Evolutionary conservation across 768 basidiomycete genomes (phyloP), one percentile per base, ranked within the genome.

Genomic region (Macrolepiota fuliginosa): DNA sequence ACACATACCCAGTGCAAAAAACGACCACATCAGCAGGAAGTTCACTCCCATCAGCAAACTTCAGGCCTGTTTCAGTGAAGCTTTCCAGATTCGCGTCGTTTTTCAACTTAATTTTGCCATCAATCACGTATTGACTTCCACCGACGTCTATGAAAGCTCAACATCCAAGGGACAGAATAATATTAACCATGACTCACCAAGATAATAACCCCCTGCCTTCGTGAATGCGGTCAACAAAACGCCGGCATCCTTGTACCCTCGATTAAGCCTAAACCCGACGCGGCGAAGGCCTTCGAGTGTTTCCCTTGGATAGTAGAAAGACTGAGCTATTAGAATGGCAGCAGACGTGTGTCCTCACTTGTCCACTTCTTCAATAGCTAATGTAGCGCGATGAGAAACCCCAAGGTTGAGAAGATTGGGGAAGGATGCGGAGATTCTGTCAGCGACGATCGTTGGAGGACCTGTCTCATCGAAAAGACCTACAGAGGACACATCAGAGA

Each of bases 51-150:
- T 83, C 74, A 35, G 77, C 77, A 60, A 84, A 84, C 46, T 70
- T 66, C 19, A 85, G 52, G 3, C 79, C 80, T 10, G 64, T 68
- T 52, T 74, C 63, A 9, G 74, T 79, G 66, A 84, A 81, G 15
- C 68, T 68, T 56, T 75, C 70, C 61, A 88, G 77, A 32, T 70
- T 69, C 39, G 74, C 70, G 45, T 84, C 83, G 69, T 79, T 83
- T 73, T 88, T 88, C 61, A 89, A 70, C 70, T 87, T 86, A 76
- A 89, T 87, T 68, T 86, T 83, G 17, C 87, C 85, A 60, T 87
- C 83, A 29, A 79, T 77, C 63, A 89, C 83, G 58, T 83, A 71
- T 68, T 84, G 77, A 62, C 80, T 81, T 1, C 81, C 81, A 19
- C 85, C 85, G 40, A 80, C 78, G 62, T 85, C 83, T 84, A 64